Conservation (phyloP, 2,329 filamentous ascomycete species). For the Daldinia eschscholtzii region DNA sequence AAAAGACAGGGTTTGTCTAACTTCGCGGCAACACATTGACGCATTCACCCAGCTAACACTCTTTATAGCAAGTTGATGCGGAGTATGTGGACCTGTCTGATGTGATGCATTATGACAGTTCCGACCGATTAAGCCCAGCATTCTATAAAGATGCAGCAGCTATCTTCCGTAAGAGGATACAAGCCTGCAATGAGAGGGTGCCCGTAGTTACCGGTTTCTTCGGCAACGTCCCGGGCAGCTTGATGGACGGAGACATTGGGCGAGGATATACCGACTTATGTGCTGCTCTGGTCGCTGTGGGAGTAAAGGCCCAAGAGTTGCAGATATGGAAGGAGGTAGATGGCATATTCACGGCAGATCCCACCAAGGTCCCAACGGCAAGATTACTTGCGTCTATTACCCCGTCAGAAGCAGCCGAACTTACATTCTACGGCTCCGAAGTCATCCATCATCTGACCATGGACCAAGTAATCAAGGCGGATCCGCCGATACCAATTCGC, state of each 20-base stretch:
- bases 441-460: slow-evolving; percentile 99
- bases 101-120: slow-evolving; percentile 75
- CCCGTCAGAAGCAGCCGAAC: slow-evolving; percentile 92
- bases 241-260: slow-evolving; percentile 89
- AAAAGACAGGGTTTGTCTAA: slow-evolving; percentile 72
- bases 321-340: slow-evolving; percentile 99
- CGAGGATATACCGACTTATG: slow-evolving; percentile 97
- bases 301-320: slow-evolving; percentile 85
- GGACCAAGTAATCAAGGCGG: slow-evolving; percentile 92
- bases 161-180: slow-evolving; percentile 73
- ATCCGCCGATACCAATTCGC: slow-evolving; percentile 82
- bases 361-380: slow-evolving; percentile 92
- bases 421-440: slow-evolving; percentile 94
- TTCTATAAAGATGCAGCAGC: slow-evolving; percentile 77
- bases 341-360: slow-evolving; percentile 87
- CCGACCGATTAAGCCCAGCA: slow-evolving; percentile 70
- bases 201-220: slow-evolving; percentile 95
- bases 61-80: slow-evolving; percentile 78
- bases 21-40: background rate
- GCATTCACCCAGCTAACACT: slow-evolving; percentile 46
- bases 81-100: slow-evolving; percentile 93
- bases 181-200: slow-evolving; percentile 74
- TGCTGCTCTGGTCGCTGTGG: slow-evolving; percentile 90
- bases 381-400: slow-evolving; percentile 89
- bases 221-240: slow-evolving; percentile 88